phyloP scores from a whole-genome alignment of 2,329 filamentous ascomycete species.

The Ascochyta lentis region DNA sequence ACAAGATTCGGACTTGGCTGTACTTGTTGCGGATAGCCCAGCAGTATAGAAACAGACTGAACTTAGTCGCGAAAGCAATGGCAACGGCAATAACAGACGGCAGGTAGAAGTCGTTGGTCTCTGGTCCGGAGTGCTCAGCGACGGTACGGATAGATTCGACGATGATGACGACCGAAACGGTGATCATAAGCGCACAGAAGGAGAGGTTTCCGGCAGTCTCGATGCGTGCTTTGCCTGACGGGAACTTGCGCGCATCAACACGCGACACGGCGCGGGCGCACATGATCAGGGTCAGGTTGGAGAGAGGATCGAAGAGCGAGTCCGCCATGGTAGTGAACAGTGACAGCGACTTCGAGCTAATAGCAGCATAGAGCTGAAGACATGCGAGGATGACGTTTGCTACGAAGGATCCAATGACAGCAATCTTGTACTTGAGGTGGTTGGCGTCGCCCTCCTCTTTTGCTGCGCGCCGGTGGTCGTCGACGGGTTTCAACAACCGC shows the following conservation, averaged over 20 bases:
- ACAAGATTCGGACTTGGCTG: slow-evolving; percentile 88
- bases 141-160: slow-evolving; percentile 83
- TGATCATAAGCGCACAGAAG: slow-evolving; percentile 95
- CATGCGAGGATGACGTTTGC: slow-evolving; percentile 81
- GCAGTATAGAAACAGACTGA: slow-evolving; percentile 87
- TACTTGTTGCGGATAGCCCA: slow-evolving; percentile 90
- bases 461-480: slow-evolving; percentile 85
- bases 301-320: slow-evolving; percentile 89
- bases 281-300: slow-evolving; percentile 85
- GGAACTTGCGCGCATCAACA: slow-evolving; percentile 86
- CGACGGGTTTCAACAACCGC: slow-evolving; percentile 87
- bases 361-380: slow-evolving; percentile 88
- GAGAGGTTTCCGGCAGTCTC: slow-evolving; percentile 95
- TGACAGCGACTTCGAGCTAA: slow-evolving; percentile 86
- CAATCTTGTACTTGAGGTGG: slow-evolving; percentile 76
- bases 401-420: slow-evolving; percentile 70
- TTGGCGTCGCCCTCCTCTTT: slow-evolving; percentile 81
- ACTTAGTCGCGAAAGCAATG: slow-evolving; percentile 84
- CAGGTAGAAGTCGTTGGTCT: slow-evolving; percentile 72
- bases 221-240: slow-evolving; percentile 89
- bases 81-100: slow-evolving; percentile 85
- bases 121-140: slow-evolving; percentile 53
- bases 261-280: slow-evolving; percentile 86
- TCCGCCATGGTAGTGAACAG: slow-evolving; percentile 98
- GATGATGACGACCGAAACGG: slow-evolving; percentile 90